Evolutionary conservation across 768 basidiomycete species (phyloP).

Genomic region (Tylopilus felleus): DNA sequence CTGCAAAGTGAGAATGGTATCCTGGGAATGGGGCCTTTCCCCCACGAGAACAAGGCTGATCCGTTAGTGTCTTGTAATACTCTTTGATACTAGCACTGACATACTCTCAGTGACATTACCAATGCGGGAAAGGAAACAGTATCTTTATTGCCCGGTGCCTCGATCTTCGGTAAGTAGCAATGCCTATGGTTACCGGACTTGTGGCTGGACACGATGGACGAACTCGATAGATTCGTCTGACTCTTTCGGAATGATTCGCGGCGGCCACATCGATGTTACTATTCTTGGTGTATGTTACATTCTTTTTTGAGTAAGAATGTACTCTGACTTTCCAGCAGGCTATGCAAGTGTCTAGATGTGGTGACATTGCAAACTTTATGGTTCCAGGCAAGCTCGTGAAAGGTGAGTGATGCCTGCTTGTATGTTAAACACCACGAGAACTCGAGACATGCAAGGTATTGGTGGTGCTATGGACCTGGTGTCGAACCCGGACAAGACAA

Average conservation of each 20-base stretch:
- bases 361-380: slow-evolving; percentile 97
- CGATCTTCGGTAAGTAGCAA: slow-evolving; percentile 76
- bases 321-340: slow-evolving; percentile 47
- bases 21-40: slow-evolving; percentile 83
- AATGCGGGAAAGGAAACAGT: slow-evolving; percentile 94
- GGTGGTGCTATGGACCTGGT: slow-evolving; percentile 95
- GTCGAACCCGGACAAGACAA: slow-evolving; percentile 91
- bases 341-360: slow-evolving; percentile 87
- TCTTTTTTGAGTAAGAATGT: slow-evolving; percentile 33
- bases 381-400: slow-evolving; percentile 90
- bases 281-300: slow-evolving; percentile 73
- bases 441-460: slow-evolving; percentile 58
- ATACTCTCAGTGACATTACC: slow-evolving; percentile 64
- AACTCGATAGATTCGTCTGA: slow-evolving; percentile 63
- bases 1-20: slow-evolving; percentile 88
- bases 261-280: slow-evolving; percentile 88
- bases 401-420: slow-evolving; percentile 37
- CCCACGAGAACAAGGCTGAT: slow-evolving; percentile 71
- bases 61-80: slow-evolving; percentile 58
- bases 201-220: slow-evolving; percentile 21
- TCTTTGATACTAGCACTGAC: not conserved
- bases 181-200: slow-evolving; percentile 33
- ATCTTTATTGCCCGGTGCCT: slow-evolving; percentile 84
- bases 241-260: slow-evolving; percentile 95
- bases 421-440: slow-evolving; percentile 21